These are phyloP conservation scores for Pichia sp. DNA, from an alignment of 1,139 yeast species.

Conservation along the genomic window DNA sequence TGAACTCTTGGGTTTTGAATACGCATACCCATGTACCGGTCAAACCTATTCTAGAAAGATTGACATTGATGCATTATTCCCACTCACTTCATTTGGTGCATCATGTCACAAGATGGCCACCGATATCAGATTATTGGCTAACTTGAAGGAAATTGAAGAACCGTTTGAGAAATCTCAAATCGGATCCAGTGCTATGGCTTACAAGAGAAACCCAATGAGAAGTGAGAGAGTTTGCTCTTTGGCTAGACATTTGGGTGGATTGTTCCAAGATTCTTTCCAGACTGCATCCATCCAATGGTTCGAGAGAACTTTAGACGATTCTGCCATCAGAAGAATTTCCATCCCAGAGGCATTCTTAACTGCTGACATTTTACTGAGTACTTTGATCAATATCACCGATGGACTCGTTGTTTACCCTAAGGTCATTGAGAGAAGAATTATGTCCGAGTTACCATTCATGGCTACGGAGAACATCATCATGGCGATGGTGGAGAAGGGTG, in stretches of 20 bases:
- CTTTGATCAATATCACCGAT: slow-evolving; percentile 84
- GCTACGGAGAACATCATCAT: slow-evolving; percentile 98
- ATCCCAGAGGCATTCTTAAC: slow-evolving; percentile 95
- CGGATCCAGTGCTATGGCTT: slow-evolving; percentile 99
- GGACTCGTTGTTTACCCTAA: slow-evolving; percentile 98
- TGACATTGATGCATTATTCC: slow-evolving; percentile 89
- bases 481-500: slow-evolving; percentile 99
- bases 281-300: slow-evolving; percentile 99
- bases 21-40: slow-evolving; percentile 95
- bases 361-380: slow-evolving; percentile 86
- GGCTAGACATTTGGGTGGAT: slow-evolving; percentile 89
- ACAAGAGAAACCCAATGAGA: slow-evolving; percentile 99
- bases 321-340: slow-evolving; percentile 96
- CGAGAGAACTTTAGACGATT: slow-evolving; percentile 97
- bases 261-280: slow-evolving; percentile 88
- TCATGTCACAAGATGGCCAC: slow-evolving; percentile 98
- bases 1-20: slow-evolving; percentile 86
- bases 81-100: slow-evolving; percentile 93
- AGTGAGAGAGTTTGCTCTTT: slow-evolving; percentile 97
- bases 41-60: slow-evolving; percentile 98
- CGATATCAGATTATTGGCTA: slow-evolving; percentile 91
- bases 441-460: slow-evolving; percentile 95
- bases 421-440: slow-evolving; percentile 95
- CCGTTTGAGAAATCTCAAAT: slow-evolving; percentile 98
- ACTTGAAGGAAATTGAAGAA: slow-evolving; percentile 94